Conservation (phyloP, 2,329 filamentous ascomycete species). For the Aspergillus felis region DNA sequence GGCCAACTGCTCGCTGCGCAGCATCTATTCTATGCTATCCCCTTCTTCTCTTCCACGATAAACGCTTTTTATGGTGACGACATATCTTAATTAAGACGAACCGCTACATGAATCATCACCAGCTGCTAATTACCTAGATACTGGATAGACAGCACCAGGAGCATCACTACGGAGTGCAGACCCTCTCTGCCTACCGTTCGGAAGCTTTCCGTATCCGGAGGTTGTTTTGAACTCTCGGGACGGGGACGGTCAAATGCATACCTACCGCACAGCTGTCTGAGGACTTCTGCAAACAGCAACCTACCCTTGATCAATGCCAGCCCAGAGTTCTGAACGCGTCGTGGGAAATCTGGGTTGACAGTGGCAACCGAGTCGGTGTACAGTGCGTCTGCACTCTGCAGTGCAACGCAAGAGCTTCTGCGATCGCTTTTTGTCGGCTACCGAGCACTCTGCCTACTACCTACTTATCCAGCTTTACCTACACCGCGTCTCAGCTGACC, state of each 20-base stretch:
- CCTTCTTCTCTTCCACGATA: not conserved
- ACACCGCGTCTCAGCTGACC: constrained; percentile 15
- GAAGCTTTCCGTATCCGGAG: not conserved
- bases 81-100: not conserved
- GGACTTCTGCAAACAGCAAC: not conserved
- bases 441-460: not conserved
- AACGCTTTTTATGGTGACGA: not conserved
- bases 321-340: not conserved
- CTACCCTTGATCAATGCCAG: not conserved
- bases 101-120: too few species aligned
- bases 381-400: not conserved
- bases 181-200: not conserved
- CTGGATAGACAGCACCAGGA: not conserved
- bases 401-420: constrained; percentile 11
- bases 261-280: not conserved
- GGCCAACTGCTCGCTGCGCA: not conserved
- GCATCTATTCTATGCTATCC: not conserved
- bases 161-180: not conserved
- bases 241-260: not conserved
- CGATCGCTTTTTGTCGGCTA: constrained; percentile 10
- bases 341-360: not conserved
- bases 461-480: not conserved
- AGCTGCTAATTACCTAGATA: not conserved
- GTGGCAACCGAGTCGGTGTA: not conserved
- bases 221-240: not conserved